Percentiles rank a stretch among this genome's conserved stretches.
Evolutionary conservation across 2,329 filamentous ascomycete species (phyloP).

Genomic region (Trichophyton rubrum): DNA sequence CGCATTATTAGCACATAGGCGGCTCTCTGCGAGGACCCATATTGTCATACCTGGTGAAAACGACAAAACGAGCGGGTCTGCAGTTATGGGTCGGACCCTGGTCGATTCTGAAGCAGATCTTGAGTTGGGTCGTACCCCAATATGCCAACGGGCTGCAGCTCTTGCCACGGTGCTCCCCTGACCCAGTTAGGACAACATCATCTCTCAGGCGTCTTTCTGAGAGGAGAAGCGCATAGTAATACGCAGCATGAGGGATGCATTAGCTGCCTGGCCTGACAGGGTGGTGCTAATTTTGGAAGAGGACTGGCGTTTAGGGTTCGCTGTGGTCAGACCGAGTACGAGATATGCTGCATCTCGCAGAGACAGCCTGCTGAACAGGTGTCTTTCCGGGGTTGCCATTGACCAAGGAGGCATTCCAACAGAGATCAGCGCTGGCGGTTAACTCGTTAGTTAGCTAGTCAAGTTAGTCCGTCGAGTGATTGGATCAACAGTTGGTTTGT

Average conservation of each 20-base stretch:
- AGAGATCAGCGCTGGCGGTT: background rate
- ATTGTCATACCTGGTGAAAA: background rate
- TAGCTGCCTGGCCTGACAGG: background rate
- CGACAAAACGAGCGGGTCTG: background rate
- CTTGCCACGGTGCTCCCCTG: background rate
- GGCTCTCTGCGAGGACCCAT: constrained; percentile 1
- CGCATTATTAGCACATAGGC: constrained; percentile 1
- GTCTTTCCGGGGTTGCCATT: background rate
- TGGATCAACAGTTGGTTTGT: too few species aligned
- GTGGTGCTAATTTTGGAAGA: constrained; percentile 2
- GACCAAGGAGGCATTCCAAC: background rate
- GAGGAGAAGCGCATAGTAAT: background rate
- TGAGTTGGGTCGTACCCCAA: background rate
- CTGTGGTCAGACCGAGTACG: background rate
- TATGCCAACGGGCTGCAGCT: background rate
- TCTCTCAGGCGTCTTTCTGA: background rate
- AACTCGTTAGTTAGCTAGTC: background rate
- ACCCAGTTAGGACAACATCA: background rate
- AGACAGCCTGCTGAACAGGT: background rate
- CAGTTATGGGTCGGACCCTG: background rate
- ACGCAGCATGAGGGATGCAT: background rate
- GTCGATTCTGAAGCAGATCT: constrained; percentile 5
- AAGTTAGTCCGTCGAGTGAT: too few species aligned
- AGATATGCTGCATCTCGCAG: background rate
- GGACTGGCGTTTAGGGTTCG: background rate